A percentile compares a stretch with the other conserved stretches of the same genome.
phyloP scores from a whole-genome alignment of 2,329 filamentous ascomycete genomes.

The Ascocoryne sarcoides region DNA sequence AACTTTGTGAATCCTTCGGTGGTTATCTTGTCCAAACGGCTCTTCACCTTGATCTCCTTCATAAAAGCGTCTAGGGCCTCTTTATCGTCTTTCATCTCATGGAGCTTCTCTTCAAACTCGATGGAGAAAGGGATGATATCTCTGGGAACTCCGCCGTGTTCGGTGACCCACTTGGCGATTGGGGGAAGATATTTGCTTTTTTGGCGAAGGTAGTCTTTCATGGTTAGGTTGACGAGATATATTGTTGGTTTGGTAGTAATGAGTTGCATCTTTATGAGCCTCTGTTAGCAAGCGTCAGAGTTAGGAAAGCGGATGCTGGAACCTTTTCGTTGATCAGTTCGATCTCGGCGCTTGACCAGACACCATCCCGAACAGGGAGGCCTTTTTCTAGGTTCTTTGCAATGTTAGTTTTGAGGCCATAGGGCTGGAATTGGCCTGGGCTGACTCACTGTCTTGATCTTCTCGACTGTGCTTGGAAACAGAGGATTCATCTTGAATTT shows the following conservation, averaged over 20 bases:
- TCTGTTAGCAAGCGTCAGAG: no score
- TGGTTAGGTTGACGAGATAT: constrained; percentile 38
- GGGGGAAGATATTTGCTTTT: constrained; percentile 38
- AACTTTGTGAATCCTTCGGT: constrained; percentile 37
- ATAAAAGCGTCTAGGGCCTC: constrained; percentile 30
- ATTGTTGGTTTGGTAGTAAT: constrained; percentile 39
- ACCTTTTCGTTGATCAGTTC: constrained; percentile 39
- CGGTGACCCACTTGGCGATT: constrained; percentile 38
- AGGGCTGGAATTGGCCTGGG: no score
- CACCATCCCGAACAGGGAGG: constrained; percentile 35
- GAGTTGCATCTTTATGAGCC: constrained; percentile 24
- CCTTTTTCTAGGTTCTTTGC: constrained; percentile 33
- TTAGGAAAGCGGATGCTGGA: no score
- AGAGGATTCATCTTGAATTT: constrained; percentile 39
- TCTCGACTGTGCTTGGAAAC: constrained; percentile 35
- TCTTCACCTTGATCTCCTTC: constrained; percentile 35
- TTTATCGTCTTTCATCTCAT: constrained; percentile 32
- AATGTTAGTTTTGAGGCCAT: neutral
- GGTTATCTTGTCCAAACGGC: constrained; percentile 34
- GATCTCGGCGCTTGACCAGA: constrained; percentile 36
- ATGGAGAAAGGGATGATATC: constrained; percentile 38
- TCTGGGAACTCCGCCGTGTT: constrained; percentile 33
- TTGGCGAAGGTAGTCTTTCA: constrained; percentile 39
- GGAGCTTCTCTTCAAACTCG: constrained; percentile 38
- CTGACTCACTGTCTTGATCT: constrained; percentile 32